phyloP scores from a whole-genome alignment of 805 yeast genomes.

The Suhomyces sp. region DNA sequence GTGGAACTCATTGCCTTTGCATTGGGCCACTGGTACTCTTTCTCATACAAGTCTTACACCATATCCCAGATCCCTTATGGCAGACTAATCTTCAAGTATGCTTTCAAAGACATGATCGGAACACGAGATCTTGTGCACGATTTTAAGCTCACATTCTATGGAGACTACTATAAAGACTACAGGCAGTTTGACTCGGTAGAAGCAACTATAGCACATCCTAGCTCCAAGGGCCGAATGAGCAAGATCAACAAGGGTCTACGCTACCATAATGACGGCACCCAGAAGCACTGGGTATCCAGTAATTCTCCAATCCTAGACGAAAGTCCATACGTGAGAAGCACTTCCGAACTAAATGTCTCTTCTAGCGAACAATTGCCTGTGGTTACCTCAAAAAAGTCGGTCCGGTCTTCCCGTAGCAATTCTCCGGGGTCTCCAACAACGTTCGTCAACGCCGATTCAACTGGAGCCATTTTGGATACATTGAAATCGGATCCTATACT shows the following conservation, averaged over 20 bases:
- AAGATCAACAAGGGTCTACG: constrained; percentile 81
- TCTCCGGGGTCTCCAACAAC: constrained; percentile 20
- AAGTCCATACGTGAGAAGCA: constrained; percentile 20
- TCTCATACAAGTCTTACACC: constrained; percentile 72
- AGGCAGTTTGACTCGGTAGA: constrained; percentile 80
- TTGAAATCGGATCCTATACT: constrained; percentile 8
- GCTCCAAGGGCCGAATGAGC: constrained; percentile 58
- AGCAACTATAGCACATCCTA: constrained; percentile 64
- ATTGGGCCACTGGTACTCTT: constrained; percentile 82
- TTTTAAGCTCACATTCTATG: constrained; percentile 65
- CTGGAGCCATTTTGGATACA: constrained; percentile 2
- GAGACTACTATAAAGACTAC: constrained; percentile 70
- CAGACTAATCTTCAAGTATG: constrained; percentile 56
- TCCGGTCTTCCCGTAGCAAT: constrained; percentile 1
- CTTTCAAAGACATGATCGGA: constrained; percentile 75
- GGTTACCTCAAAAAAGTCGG: constrained; percentile 7
- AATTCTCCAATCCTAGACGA: constrained; percentile 5
- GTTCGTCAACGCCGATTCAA: constrained; percentile 3
- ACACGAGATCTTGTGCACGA: constrained; percentile 76
- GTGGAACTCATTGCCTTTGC: constrained; percentile 85
- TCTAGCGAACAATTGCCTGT: constrained; percentile 18
- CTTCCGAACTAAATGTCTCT: constrained; percentile 20
- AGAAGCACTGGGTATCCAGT: constrained; percentile 72
- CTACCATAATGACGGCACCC: constrained; percentile 72
- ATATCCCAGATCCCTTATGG: constrained; percentile 61